These are phyloP conservation scores for Primulina eburnea DNA, from an alignment of 257 asterid species.

Conservation along the genomic window DNA sequence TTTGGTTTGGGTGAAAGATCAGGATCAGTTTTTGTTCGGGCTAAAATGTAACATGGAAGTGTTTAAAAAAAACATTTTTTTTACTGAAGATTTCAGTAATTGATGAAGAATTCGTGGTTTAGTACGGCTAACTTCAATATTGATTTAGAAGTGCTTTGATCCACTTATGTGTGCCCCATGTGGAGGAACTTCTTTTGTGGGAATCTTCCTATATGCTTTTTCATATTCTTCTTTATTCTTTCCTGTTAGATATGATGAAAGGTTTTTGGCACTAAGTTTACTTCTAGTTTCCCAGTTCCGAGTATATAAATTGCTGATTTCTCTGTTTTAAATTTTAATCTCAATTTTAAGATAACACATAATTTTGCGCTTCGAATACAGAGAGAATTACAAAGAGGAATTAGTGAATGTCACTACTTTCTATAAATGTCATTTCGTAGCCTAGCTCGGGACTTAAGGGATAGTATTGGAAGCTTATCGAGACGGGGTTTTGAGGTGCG, in stretches of 20 bases:
- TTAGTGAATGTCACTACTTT: conserved; percentile 22
- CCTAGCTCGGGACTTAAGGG: conserved; percentile 82
- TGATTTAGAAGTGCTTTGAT: conserved; percentile 32
- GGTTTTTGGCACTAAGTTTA: conserved; percentile 27
- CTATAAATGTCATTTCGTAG: conserved; percentile 70
- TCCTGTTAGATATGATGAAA: conserved; percentile 48
- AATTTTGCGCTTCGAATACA: conserved; percentile 25
- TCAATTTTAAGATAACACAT: not conserved
- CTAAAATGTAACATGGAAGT: not conserved
- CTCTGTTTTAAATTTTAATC: conserved; percentile 25
- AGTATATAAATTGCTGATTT: conserved; percentile 15
- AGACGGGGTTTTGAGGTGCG: conserved; percentile 64
- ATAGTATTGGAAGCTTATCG: conserved; percentile 75
- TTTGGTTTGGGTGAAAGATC: not conserved
- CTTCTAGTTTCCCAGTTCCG: conserved; percentile 16
- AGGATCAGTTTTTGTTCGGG: not conserved
- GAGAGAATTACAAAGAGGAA: conserved; percentile 15
- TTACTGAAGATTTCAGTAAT: conserved; percentile 7
- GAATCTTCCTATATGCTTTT: conserved; percentile 88
- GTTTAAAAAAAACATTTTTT: not conserved
- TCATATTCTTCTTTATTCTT: conserved; percentile 47
- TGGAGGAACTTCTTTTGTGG: conserved; percentile 49
- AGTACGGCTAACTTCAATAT: conserved; percentile 4
- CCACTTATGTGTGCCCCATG: conserved; percentile 46
- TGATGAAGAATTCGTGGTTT: conserved; percentile 18